Conservation (phyloP, 371 early-diverging fungal species). For the Apophysomyces variabilis region DNA sequence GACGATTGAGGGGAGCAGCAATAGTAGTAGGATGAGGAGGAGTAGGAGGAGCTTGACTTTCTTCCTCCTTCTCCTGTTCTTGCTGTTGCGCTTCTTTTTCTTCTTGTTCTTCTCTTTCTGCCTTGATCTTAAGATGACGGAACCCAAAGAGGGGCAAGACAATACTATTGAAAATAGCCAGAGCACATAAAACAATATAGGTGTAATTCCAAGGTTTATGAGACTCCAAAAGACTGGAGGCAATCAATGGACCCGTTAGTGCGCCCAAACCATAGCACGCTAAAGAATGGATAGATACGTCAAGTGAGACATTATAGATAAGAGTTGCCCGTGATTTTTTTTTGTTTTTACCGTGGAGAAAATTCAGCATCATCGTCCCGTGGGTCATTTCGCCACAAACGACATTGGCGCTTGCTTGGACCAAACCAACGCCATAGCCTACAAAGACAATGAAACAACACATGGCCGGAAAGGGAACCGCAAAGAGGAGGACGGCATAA, state of each 20-base stretch:
- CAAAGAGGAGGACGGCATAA: constrained; percentile 19
- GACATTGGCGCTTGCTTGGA: constrained; percentile 28
- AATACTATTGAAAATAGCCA: constrained; percentile 20
- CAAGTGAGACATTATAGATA: too few species aligned
- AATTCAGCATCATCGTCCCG: constrained; percentile 25
- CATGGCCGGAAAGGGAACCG: constrained; percentile 28
- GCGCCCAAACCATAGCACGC: constrained; percentile 34
- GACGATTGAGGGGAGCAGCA: neutral
- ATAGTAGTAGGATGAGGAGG: neutral
- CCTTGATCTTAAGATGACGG: constrained; percentile 15
- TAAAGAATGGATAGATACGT: constrained; percentile 4
- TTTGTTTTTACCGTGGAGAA: constrained; percentile 31
- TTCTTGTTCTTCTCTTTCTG: constrained; percentile 13
- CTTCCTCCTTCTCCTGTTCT: neutral
- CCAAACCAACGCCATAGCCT: constrained; percentile 28
- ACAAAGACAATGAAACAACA: constrained; percentile 25
- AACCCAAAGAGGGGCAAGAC: constrained; percentile 14
- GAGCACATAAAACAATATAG: constrained; percentile 22
- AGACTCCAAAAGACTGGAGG: constrained; percentile 18
- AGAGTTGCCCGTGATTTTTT: too few species aligned
- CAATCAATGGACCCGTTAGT: constrained; percentile 28
- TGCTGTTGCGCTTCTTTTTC: neutral
- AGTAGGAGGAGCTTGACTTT: neutral
- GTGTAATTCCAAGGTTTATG: constrained; percentile 28
- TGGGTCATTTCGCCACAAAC: constrained; percentile 27